Conservation (phyloP, 208 protist species). For the Phytomonas sp. region DNA sequence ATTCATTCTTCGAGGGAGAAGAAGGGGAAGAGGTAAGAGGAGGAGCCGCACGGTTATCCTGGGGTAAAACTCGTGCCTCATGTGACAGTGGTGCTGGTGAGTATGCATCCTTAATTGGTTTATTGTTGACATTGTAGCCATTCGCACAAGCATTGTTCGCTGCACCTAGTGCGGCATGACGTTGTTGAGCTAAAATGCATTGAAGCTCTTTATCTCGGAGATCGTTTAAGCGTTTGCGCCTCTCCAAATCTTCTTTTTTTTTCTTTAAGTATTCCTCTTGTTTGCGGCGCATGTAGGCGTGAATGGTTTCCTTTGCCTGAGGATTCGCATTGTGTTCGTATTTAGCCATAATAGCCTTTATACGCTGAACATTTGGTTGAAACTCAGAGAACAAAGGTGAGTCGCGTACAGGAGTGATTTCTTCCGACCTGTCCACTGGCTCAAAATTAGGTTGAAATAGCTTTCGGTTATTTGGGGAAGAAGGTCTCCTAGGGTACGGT, state of each 20-base stretch:
- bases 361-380: slow-evolving; percentile 58
- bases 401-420: not conserved
- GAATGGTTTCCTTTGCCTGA: slow-evolving; percentile 74
- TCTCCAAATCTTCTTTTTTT: slow-evolving; percentile 49
- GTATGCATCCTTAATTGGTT: not conserved
- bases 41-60: not conserved
- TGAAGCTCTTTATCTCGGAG: slow-evolving; percentile 51
- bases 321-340: slow-evolving; percentile 63
- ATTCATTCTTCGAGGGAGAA: not conserved
- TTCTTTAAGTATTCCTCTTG: slow-evolving; percentile 73
- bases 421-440: not conserved
- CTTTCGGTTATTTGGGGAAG: not conserved
- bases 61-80: not conserved
- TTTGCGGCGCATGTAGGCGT: slow-evolving; percentile 83
- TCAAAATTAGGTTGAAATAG: not conserved
- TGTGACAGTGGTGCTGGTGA: slow-evolving; percentile 3
- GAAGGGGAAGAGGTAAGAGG: not conserved
- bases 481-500: not conserved
- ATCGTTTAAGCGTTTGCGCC: slow-evolving; percentile 38
- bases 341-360: slow-evolving; percentile 75
- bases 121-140: slow-evolving; percentile 17
- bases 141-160: slow-evolving; percentile 4
- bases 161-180: slow-evolving; percentile 18
- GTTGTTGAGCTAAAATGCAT: slow-evolving; percentile 58
- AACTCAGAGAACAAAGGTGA: slow-evolving; percentile 10